Conservation (phyloP, 1,284 basidiomycete genomes). For the Peniophora sp. region DNA sequence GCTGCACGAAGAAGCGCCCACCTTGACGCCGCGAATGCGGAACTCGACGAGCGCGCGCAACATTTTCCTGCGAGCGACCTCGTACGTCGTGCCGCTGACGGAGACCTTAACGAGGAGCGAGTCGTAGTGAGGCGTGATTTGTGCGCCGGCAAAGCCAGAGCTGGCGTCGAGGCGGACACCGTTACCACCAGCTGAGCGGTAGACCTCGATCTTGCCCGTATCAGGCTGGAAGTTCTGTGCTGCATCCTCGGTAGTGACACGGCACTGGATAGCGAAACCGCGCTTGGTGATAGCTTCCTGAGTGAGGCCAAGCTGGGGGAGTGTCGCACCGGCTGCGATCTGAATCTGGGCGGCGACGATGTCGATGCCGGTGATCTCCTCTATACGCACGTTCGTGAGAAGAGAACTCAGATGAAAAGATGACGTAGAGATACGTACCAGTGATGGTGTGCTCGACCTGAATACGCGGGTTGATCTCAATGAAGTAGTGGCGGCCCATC, state of each 20-base stretch:
- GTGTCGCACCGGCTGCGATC: conserved; percentile 94
- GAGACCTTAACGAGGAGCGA: conserved; percentile 96
- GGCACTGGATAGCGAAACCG: conserved; percentile 97
- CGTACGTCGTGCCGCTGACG: conserved; percentile 95
- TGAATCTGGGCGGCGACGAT: conserved; percentile 98
- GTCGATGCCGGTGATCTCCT: conserved; percentile 98
- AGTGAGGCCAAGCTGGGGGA: conserved; percentile 93
- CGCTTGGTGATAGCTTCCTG: conserved; percentile 95
- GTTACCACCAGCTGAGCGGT: conserved; percentile 97
- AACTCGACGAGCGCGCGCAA: conserved; percentile 97
- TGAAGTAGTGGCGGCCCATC: conserved; percentile 94
- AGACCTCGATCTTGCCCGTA: conserved; percentile 98
- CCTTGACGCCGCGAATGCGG: conserved; percentile 98
- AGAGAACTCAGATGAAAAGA: conserved; percentile 7
- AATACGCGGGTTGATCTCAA: conserved; percentile 97
- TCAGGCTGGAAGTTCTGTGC: conserved; percentile 92
- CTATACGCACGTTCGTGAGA: conserved; percentile 28
- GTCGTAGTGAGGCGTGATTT: conserved; percentile 99
- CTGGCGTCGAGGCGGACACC: conserved; percentile 96
- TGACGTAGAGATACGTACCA: conserved; percentile 37
- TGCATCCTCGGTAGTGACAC: conserved; percentile 98
- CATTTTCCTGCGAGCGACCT: conserved; percentile 98
- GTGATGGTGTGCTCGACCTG: conserved; percentile 99
- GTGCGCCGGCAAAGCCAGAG: conserved; percentile 97
- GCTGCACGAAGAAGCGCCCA: conserved; percentile 18